These are phyloP conservation scores for Kodamaea lidongshanica DNA, from an alignment of 805 yeast genomes.

Conservation along the genomic window DNA sequence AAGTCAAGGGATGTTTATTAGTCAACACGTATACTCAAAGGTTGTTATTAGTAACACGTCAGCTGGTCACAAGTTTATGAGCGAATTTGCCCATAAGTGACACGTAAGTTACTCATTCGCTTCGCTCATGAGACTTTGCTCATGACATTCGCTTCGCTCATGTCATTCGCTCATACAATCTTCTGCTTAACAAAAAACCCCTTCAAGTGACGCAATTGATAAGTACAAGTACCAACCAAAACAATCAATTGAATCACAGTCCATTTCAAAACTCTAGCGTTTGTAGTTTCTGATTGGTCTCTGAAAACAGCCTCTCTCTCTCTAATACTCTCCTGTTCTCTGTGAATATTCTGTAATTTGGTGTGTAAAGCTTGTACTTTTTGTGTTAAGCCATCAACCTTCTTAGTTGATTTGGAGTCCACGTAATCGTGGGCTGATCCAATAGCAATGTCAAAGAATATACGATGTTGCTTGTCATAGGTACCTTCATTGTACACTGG, in stretches of 20 bases:
- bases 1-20: too few species aligned
- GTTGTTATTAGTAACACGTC: too few species aligned
- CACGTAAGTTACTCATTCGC: too few species aligned
- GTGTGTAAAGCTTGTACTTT: constrained; percentile 52
- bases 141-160: too few species aligned
- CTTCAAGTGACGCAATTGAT: constrained; percentile 75
- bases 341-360: constrained; percentile 51
- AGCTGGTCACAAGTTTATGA: too few species aligned
- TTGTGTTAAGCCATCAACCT: constrained; percentile 46
- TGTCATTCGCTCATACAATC: constrained; percentile 54
- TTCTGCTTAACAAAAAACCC: constrained; percentile 83
- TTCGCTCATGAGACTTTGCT: too few species aligned
- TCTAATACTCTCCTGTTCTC: constrained; percentile 64
- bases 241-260: constrained; percentile 65
- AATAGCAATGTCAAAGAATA: constrained; percentile 65
- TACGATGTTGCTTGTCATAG: constrained; percentile 54
- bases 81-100: too few species aligned
- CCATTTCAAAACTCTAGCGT: constrained; percentile 68
- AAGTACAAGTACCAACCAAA: constrained; percentile 59
- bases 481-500: constrained; percentile 65
- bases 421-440: constrained; percentile 58
- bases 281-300: constrained; percentile 70
- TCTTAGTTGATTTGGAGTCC: constrained; percentile 56
- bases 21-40: too few species aligned
- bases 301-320: constrained; percentile 75